These are phyloP conservation scores for Aspergillus kassunensis DNA, from an alignment of 495 filamentous ascomycete species.

Conservation along the genomic window DNA sequence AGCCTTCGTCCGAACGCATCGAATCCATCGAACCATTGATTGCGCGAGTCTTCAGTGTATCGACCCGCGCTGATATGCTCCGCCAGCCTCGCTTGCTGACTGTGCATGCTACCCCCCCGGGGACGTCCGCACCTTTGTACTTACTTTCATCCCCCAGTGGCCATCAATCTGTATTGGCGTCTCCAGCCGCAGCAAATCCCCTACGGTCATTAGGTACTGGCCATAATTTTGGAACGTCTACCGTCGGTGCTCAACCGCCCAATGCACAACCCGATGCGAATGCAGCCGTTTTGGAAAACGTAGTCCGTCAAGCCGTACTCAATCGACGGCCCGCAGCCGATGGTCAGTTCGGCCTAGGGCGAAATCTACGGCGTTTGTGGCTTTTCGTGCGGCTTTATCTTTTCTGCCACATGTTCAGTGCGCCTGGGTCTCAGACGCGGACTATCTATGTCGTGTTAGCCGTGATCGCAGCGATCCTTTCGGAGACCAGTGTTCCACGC, in stretches of 20 bases:
- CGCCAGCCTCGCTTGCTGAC: constrained; percentile 18
- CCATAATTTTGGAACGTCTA: not conserved
- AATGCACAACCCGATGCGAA: constrained; percentile 22
- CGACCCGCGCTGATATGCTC: constrained; percentile 27
- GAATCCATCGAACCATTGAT: constrained; percentile 26
- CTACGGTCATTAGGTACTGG: constrained; percentile 26
- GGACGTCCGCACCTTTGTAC: constrained; percentile 43
- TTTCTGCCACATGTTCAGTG: constrained; percentile 77
- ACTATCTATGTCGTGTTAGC: constrained; percentile 59
- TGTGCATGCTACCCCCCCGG: constrained; percentile 2
- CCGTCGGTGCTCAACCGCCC: not conserved
- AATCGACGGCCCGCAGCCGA: constrained; percentile 36
- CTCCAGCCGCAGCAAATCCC: constrained; percentile 36
- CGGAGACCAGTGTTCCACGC: constrained; percentile 61
- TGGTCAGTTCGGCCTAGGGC: constrained; percentile 46
- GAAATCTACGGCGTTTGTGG: constrained; percentile 63
- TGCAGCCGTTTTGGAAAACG: constrained; percentile 31
- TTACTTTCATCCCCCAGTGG: constrained; percentile 58
- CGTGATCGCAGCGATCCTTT: constrained; percentile 56
- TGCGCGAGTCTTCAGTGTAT: constrained; percentile 26
- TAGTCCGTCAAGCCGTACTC: constrained; percentile 36
- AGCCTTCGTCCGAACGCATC: constrained; percentile 18
- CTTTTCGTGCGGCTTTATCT: constrained; percentile 69
- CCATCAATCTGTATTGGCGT: constrained; percentile 54
- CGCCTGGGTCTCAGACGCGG: constrained; percentile 67